These are phyloP conservation scores for Coemansia guatemalensis DNA, from an alignment of 192 early-diverging fungal genomes.

Conservation along the genomic window DNA sequence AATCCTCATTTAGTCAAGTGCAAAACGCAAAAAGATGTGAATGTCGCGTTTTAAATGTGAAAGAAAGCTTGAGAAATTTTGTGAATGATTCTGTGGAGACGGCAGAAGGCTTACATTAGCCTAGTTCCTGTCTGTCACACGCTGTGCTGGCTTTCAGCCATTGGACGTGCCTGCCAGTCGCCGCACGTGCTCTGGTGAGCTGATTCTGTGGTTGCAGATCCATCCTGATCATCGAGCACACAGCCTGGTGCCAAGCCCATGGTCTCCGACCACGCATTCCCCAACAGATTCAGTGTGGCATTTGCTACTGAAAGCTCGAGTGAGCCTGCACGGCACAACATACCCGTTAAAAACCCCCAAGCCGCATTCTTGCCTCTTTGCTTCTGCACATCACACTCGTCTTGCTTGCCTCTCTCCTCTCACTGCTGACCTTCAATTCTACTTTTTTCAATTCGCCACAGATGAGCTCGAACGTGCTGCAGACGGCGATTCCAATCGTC, in stretches of 20 bases:
- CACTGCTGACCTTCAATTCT: neutral
- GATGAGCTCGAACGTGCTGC: conserved; percentile 40
- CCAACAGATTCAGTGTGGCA: neutral
- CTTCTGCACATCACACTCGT: conserved; percentile 5
- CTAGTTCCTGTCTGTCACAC: neutral
- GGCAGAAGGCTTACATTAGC: neutral
- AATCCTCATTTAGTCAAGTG: conserved; percentile 21
- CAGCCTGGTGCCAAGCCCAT: neutral
- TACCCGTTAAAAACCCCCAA: neutral
- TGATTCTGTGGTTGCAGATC: neutral
- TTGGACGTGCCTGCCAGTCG: neutral
- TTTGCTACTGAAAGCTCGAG: neutral
- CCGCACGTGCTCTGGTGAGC: neutral
- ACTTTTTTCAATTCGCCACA: neutral
- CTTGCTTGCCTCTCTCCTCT: neutral
- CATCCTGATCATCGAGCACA: neutral
- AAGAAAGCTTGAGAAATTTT: too few species aligned
- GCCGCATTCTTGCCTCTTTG: neutral
- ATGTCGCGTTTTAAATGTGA: neutral
- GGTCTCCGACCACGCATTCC: neutral
- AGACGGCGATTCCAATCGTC: conserved; percentile 67
- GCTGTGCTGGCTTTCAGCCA: neutral
- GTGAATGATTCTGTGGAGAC: neutral
- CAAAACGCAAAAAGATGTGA: neutral
- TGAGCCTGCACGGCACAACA: neutral